phyloP scores from a whole-genome alignment of 1,139 yeast genomes.

The Saccharomyces hybrid region DNA sequence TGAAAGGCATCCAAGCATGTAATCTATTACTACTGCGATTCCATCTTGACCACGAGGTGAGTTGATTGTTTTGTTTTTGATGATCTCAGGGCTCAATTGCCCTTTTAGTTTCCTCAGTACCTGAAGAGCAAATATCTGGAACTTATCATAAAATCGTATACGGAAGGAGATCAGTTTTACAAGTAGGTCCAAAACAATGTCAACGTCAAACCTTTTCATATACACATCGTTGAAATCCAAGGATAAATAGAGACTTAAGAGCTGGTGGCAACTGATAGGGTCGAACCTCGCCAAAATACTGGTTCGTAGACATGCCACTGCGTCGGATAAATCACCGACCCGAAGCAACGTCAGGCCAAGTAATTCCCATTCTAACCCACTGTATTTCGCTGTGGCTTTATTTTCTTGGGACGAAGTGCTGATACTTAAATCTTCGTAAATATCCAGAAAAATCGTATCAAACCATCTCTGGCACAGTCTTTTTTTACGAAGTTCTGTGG shows the following conservation, averaged over 20 bases:
- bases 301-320: conserved; percentile 66
- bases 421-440: conserved; percentile 80
- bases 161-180: conserved; percentile 31
- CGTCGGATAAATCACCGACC: conserved; percentile 68
- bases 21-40: conserved; percentile 15
- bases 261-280: conserved; percentile 39
- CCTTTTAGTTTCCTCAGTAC: conserved; percentile 26
- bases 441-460: conserved; percentile 73
- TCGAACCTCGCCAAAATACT: conserved; percentile 66
- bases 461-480: conserved; percentile 90
- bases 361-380: conserved; percentile 86
- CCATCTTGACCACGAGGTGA: conserved; percentile 19
- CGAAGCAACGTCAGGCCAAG: conserved; percentile 75
- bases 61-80: conserved; percentile 31
- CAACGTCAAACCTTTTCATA: conserved; percentile 22
- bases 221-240: conserved; percentile 11
- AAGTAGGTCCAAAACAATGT: conserved; percentile 26
- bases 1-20: conserved; percentile 15
- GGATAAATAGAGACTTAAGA: conserved; percentile 30
- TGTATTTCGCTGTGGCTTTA: conserved; percentile 39
- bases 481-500: conserved; percentile 45
- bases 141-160: conserved; percentile 32
- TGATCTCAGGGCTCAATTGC: conserved; percentile 27
- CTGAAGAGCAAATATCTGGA: conserved; percentile 23
- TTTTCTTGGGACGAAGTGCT: conserved; percentile 55